Conservation (phyloP, 2,329 filamentous ascomycete species). For the Fusarium luffae region DNA sequence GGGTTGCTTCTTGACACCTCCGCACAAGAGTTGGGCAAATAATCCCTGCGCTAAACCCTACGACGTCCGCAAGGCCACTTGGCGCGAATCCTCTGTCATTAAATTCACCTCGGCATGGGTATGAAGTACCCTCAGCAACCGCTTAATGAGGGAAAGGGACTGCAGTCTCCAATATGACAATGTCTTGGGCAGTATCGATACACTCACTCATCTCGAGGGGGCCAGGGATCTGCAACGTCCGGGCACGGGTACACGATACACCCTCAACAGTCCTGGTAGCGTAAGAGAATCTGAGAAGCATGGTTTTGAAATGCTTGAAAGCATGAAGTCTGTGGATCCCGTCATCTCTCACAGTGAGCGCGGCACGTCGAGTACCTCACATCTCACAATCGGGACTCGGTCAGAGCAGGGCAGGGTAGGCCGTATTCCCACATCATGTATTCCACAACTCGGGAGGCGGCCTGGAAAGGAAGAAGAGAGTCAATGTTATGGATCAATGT, state of each 20-base stretch:
- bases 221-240: constrained; percentile 22
- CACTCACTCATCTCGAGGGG: constrained; percentile 32
- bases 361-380: constrained; percentile 38
- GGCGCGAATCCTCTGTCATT: constrained; percentile 29
- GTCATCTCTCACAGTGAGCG: constrained; percentile 34
- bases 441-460: constrained; percentile 35
- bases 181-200: constrained; percentile 30
- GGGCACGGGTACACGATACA: constrained; percentile 28
- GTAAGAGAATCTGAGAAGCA: constrained; percentile 27
- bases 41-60: constrained; percentile 40
- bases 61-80: constrained; percentile 37
- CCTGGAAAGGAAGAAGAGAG: constrained; percentile 27
- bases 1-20: constrained; percentile 38
- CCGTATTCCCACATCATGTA: constrained; percentile 34
- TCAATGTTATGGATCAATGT: constrained; percentile 3
- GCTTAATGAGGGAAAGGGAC: constrained; percentile 32
- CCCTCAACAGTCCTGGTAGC: constrained; percentile 24
- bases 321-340: constrained; percentile 28
- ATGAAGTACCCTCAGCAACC: constrained; percentile 30
- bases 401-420: constrained; percentile 7
- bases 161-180: constrained; percentile 35
- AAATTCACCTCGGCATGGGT: constrained; percentile 30
- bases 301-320: constrained; percentile 35
- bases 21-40: constrained; percentile 33
- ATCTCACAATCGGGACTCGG: constrained; percentile 29